Evolutionary conservation across 2,329 filamentous ascomycete species (phyloP).

Genomic region (Calcarisporium arbuscula): DNA sequence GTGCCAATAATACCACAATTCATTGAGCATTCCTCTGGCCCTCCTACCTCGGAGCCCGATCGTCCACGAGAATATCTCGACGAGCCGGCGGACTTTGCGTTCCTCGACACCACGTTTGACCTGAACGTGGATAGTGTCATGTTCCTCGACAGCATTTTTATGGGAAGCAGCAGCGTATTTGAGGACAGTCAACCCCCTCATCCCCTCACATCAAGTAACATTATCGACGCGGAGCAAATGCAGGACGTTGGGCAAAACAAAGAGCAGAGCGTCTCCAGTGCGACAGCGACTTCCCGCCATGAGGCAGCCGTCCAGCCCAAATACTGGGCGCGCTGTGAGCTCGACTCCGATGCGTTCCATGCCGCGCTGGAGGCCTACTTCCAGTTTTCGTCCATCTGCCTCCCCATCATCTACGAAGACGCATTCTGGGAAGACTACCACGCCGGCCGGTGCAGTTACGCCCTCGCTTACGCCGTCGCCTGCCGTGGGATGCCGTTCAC

Average conservation of each 20-base stretch:
- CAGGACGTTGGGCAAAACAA: too few relatives aligned
- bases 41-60: too few relatives aligned
- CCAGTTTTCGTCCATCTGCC: conserved; percentile 12
- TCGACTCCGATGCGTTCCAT: conserved; percentile 7
- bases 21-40: too few relatives aligned
- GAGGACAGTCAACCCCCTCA: conserved; percentile 4
- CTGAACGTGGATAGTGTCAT: conserved; percentile 17
- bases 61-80: too few relatives aligned
- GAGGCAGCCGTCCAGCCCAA: not conserved
- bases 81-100: too few relatives aligned
- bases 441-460: conserved; percentile 11
- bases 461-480: conserved; percentile 16
- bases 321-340: not conserved
- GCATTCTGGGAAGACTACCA: conserved; percentile 20
- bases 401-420: conserved; percentile 17
- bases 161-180: conserved; percentile 9
- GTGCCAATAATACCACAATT: too few relatives aligned
- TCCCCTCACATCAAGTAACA: too few relatives aligned
- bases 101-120: conserved; percentile 10
- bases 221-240: too few relatives aligned
- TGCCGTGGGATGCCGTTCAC: conserved; percentile 18
- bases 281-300: not conserved
- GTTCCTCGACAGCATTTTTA: conserved; percentile 19
- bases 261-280: not conserved
- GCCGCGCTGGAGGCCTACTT: conserved; percentile 17